phyloP scores from a whole-genome alignment of 768 basidiomycete genomes.

The Podaxis sp. region DNA sequence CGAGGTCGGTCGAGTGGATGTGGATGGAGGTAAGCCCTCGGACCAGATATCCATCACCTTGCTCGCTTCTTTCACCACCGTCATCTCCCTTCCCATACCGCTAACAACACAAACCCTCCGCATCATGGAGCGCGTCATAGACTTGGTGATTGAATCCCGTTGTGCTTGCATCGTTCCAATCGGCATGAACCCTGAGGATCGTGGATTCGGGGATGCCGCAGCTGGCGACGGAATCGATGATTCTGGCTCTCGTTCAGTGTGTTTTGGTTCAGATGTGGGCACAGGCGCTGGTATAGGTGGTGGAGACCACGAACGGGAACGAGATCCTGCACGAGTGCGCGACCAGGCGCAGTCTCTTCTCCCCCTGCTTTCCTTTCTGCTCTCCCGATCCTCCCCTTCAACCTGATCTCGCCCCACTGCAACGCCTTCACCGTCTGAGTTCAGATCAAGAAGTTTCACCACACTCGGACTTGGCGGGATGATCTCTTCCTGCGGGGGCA shows the following conservation, averaged over 20 bases:
- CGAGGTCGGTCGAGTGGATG: not conserved
- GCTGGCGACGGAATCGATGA: constrained; percentile 8
- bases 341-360: not conserved
- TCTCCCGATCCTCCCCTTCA: not conserved
- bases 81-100: constrained; percentile 21
- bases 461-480: constrained; percentile 37
- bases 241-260: not conserved
- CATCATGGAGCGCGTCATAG: constrained; percentile 3
- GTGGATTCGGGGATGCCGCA: constrained; percentile 50
- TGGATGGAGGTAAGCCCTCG: constrained; percentile 3
- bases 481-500: constrained; percentile 47
- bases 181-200: constrained; percentile 74
- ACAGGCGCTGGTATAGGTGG: not conserved
- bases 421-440: not conserved
- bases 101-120: constrained; percentile 16
- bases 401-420: not conserved
- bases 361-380: not conserved
- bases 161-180: constrained; percentile 41
- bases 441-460: constrained; percentile 6
- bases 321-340: not conserved
- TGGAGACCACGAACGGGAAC: not conserved
- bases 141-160: constrained; percentile 26
- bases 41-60: constrained; percentile 38
- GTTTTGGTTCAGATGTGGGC: not conserved
- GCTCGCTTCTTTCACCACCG: constrained; percentile 32